These are phyloP conservation scores for Hawksworthiomyces lignivorus DNA, from an alignment of 2,329 filamentous ascomycete genomes.

Conservation along the genomic window DNA sequence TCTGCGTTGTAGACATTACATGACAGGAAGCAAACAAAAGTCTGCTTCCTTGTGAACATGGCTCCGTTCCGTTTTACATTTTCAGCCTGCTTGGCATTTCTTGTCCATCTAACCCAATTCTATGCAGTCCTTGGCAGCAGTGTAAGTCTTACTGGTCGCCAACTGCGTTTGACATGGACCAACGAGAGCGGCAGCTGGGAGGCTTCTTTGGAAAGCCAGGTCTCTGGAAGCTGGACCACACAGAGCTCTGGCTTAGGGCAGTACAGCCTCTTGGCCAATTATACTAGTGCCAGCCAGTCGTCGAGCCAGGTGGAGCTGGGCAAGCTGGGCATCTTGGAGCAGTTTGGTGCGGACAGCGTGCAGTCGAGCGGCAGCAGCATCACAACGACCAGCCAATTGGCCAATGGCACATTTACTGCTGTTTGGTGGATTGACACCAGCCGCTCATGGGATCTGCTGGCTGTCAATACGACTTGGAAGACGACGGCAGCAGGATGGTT, in stretches of 20 bases:
- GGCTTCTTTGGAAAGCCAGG: background rate
- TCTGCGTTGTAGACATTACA: no score
- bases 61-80: no score
- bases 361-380: background rate
- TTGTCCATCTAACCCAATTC: background rate
- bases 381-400: background rate
- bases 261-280: conserved; percentile 5
- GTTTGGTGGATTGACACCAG: conserved; percentile 7
- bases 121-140: background rate
- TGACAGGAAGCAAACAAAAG: no score
- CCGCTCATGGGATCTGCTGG: conserved; percentile 8
- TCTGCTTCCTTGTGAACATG: no score
- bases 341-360: conserved; percentile 4
- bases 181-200: conserved; percentile 1
- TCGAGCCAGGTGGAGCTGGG: background rate
- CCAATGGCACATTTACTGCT: conserved; percentile 7
- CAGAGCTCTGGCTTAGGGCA: background rate
- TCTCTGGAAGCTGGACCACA: background rate
- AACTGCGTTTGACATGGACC: conserved; percentile 6
- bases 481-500: conserved; percentile 4
- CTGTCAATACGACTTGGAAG: conserved; percentile 9
- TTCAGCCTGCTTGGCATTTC: no score
- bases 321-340: background rate
- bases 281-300: background rate
- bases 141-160: conserved; percentile 1